A percentile compares a stretch with the other conserved stretches of the same genome.
phyloP scores from a whole-genome alignment of 768 basidiomycete species.

The Kwoniella mangroviensis region DNA sequence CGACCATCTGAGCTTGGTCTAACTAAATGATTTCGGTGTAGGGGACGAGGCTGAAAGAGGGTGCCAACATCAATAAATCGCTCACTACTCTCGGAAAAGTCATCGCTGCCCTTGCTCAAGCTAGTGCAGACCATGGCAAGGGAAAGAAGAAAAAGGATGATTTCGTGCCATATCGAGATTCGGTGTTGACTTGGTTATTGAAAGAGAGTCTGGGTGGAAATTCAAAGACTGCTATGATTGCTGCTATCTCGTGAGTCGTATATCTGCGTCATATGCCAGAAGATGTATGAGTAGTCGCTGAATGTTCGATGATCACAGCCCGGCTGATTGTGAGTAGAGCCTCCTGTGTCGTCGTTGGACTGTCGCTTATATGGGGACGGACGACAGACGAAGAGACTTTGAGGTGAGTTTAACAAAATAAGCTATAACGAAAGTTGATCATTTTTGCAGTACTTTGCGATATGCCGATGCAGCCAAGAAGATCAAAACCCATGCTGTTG shows the following conservation, averaged over 20 bases:
- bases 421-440: background rate
- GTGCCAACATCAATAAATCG: slow-evolving; percentile 98
- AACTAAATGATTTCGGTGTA: slow-evolving; percentile 12
- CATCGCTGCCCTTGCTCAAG: slow-evolving; percentile 81
- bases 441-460: slow-evolving; percentile 70
- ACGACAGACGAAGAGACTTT: slow-evolving; percentile 82
- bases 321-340: slow-evolving; percentile 22
- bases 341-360: background rate
- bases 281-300: too few relatives aligned
- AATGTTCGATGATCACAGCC: slow-evolving; percentile 2
- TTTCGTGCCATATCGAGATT: slow-evolving; percentile 96
- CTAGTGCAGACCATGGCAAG: slow-evolving; percentile 66
- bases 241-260: slow-evolving; percentile 72
- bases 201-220: slow-evolving; percentile 90
- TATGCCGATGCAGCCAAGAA: slow-evolving; percentile 99
- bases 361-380: slow-evolving; percentile 5
- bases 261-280: too few relatives aligned
- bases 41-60: slow-evolving; percentile 93
- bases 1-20: background rate
- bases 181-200: slow-evolving; percentile 94
- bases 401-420: slow-evolving; percentile 52
- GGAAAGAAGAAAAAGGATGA: slow-evolving; percentile 84
- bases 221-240: slow-evolving; percentile 93
- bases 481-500: slow-evolving; percentile 99
- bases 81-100: slow-evolving; percentile 97